Evolutionary conservation across 2,329 filamentous ascomycete genomes (phyloP).

Genomic region (Tothia fuscella): DNA sequence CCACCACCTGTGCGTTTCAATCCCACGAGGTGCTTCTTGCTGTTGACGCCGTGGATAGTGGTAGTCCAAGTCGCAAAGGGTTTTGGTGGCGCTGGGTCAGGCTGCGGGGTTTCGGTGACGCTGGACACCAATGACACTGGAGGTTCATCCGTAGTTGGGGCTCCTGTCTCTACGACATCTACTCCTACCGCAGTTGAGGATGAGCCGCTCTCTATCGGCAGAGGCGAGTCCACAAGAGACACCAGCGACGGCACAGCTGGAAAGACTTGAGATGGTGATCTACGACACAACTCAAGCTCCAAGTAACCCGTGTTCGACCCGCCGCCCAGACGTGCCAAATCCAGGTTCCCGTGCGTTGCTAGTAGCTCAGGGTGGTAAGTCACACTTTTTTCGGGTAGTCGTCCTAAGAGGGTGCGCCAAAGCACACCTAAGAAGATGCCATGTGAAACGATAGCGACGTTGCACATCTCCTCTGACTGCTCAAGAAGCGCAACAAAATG

Average conservation of each 20-base stretch:
- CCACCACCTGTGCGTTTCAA: conserved; percentile 76
- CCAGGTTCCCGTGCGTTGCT: conserved; percentile 13
- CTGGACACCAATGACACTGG: not conserved
- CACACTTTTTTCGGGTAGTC: conserved; percentile 39
- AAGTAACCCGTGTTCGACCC: conserved; percentile 58
- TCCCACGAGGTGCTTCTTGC: conserved; percentile 56
- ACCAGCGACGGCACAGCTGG: not conserved
- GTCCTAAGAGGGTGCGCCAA: conserved; percentile 48
- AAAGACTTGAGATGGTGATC: not conserved
- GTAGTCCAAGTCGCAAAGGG: conserved; percentile 29
- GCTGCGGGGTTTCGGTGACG: no score
- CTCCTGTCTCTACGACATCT: no score
- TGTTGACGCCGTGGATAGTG: conserved; percentile 53
- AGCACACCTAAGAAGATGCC: conserved; percentile 67
- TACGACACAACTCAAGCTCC: conserved; percentile 20
- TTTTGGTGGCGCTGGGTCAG: not conserved
- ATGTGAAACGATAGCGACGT: conserved; percentile 64
- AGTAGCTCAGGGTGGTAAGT: conserved; percentile 31
- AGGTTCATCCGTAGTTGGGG: no score
- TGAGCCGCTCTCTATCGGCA: not conserved
- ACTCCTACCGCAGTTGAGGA: not conserved
- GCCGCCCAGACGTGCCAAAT: conserved; percentile 40
- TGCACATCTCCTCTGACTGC: conserved; percentile 41
- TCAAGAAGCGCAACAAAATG: conserved; percentile 55
- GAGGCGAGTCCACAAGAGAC: no score